Conservation (phyloP, 805 yeast species). For the Ogataea sp. region DNA sequence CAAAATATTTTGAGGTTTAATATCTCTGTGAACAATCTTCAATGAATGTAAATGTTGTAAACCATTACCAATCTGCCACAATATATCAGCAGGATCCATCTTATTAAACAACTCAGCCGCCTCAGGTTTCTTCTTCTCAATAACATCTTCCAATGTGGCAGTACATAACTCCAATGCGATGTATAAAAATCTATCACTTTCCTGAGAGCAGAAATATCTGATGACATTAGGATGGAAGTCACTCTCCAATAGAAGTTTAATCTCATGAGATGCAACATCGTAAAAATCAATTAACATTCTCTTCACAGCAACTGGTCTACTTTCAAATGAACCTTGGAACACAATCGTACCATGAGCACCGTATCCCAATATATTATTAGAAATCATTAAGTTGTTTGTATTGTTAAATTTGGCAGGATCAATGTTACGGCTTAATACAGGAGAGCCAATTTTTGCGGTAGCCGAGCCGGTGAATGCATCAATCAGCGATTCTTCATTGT, state of each 20-base stretch:
- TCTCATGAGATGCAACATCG: slow-evolving; percentile 91
- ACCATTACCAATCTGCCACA: slow-evolving; percentile 78
- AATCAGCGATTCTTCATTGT: neutral
- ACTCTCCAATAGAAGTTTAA: slow-evolving; percentile 78
- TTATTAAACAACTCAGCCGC: slow-evolving; percentile 29
- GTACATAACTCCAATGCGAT: slow-evolving; percentile 90
- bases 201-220: slow-evolving; percentile 88
- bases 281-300: slow-evolving; percentile 89
- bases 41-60: slow-evolving; percentile 79
- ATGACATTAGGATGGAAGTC: slow-evolving; percentile 96
- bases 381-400: slow-evolving; percentile 42
- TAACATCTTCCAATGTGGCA: slow-evolving; percentile 79
- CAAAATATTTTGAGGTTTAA: slow-evolving; percentile 89
- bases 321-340: slow-evolving; percentile 81
- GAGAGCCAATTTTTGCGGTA: neutral
- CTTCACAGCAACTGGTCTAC: slow-evolving; percentile 92
- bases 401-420: neutral
- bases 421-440: slow-evolving; percentile 8
- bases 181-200: slow-evolving; percentile 77
- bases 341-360: slow-evolving; percentile 98
- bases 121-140: slow-evolving; percentile 41
- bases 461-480: slow-evolving; percentile 1
- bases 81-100: slow-evolving; percentile 43
- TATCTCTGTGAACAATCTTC: slow-evolving; percentile 89
- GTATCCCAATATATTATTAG: slow-evolving; percentile 78